Conservation (phyloP, 257 asterid species). For the Cynanchum wilfordii region DNA sequence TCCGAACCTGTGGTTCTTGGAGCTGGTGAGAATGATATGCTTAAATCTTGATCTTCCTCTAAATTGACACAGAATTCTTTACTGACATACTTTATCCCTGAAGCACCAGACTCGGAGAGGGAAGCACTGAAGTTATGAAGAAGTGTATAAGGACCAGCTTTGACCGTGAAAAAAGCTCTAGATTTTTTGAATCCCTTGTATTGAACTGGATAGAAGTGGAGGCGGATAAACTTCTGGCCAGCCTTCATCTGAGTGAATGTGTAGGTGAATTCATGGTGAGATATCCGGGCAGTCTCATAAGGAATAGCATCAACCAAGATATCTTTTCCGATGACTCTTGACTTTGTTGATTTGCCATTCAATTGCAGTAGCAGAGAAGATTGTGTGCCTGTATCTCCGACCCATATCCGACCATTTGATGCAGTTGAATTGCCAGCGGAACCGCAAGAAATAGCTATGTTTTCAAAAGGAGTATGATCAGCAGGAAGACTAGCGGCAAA, state of each 20-base stretch:
- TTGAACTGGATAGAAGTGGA: conserved; percentile 27
- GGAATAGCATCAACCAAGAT: conserved; percentile 13
- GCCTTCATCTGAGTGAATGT: conserved; percentile 14
- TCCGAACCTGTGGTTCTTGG: conserved; percentile 11
- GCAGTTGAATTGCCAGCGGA: conserved; percentile 32
- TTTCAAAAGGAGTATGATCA: conserved; percentile 15
- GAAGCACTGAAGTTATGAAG: conserved; percentile 29
- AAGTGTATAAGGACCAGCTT: conserved; percentile 21
- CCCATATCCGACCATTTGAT: conserved; percentile 46
- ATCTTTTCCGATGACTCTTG: conserved; percentile 17
- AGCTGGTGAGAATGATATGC: conserved; percentile 38
- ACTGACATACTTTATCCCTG: conserved; percentile 22
- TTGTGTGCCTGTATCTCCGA: conserved; percentile 30
- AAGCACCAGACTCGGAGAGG: conserved; percentile 23
- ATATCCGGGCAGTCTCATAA: conserved; percentile 26
- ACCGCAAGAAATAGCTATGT: conserved; percentile 52
- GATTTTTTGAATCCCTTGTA: conserved; percentile 31
- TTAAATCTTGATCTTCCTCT: conserved; percentile 30
- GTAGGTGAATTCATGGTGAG: conserved; percentile 25
- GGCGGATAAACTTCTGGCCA: conserved; percentile 27
- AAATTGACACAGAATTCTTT: conserved; percentile 52
- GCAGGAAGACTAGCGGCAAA: conserved; percentile 16
- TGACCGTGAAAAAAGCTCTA: conserved; percentile 20
- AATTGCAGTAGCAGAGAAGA: conserved; percentile 28
- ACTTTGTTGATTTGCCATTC: conserved; percentile 38